Evolutionary conservation across 768 basidiomycete species (phyloP).

Genomic region (Lentinula sp.): DNA sequence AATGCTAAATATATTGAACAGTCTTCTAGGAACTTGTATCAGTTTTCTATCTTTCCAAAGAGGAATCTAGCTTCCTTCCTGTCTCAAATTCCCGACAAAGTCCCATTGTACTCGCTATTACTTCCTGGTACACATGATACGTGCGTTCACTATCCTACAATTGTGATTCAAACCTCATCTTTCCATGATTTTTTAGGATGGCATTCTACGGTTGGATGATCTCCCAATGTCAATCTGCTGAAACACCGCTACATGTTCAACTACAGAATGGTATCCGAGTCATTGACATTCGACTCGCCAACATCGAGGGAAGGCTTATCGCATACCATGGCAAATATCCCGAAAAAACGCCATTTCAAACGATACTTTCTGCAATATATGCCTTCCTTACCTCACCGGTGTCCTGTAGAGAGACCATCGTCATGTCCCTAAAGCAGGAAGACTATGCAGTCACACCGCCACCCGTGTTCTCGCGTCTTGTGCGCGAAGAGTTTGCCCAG

Average conservation of each 20-base stretch:
- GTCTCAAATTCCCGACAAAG: conserved; percentile 56
- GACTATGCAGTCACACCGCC: conserved; percentile 45
- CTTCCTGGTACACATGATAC: conserved; percentile 77
- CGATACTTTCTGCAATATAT: conserved; percentile 56
- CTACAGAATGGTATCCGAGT: conserved; percentile 74
- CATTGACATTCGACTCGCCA: conserved; percentile 74
- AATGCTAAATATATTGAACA: background rate
- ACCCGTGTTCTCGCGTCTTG: conserved; percentile 52
- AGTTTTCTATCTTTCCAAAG: conserved; percentile 52
- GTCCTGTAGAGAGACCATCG: conserved; percentile 64
- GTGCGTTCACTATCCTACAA: conserved; percentile 27
- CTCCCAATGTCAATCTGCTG: conserved; percentile 75
- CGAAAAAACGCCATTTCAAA: conserved; percentile 59
- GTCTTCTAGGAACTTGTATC: conserved; percentile 35
- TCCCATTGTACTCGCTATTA: conserved; percentile 65
- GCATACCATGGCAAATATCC: conserved; percentile 79
- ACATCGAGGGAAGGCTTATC: conserved; percentile 55
- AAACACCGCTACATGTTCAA: conserved; percentile 60
- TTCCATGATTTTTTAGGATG: conserved; percentile 42
- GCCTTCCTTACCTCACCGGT: conserved; percentile 54
- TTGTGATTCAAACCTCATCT: background rate
- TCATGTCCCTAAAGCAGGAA: conserved; percentile 90
- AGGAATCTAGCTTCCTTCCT: conserved; percentile 55
- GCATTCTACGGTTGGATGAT: conserved; percentile 83
- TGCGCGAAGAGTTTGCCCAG: conserved; percentile 55